Evolutionary conservation across 768 basidiomycete genomes (phyloP), one percentile per base, ranked within the genome.

Genomic region (Xerocomellus chrysenteron): DNA sequence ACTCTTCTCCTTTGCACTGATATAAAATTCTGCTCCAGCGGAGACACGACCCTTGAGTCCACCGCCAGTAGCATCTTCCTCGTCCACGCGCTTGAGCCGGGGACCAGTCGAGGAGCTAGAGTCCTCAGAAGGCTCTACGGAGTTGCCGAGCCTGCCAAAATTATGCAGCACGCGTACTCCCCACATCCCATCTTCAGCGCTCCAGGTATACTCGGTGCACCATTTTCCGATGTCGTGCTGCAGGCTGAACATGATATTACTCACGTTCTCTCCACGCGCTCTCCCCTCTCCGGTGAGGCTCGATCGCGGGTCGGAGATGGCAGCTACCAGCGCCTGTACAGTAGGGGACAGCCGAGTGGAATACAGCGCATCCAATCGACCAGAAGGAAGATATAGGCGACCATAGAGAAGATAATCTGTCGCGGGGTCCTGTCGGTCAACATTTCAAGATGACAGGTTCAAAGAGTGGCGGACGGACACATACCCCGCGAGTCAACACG

Each of bases 391-490:
- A 71, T 96, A 93, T 40, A 95, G 79, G 4, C 94, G 85, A 16
- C 96, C 96, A 69, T 96, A 98, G 24, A 98, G 78, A 39, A 98
- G 82, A 71, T 94, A 98, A 73, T 98, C 96, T 95, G 61, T 54
- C 40, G 44, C 55, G 39, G 21, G 36, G 32, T 52, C 56, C 60
- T 58, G 58, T 55, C 42, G 54, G 60, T 70, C 64, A 70, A 52
- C 57, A 55, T 54, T 57, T 54, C 55, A 58, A 60, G 39, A 52
- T 55, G 57, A 48, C 35, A 33, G 19, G 43, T 26, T 24, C 36
- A 32, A 41, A 49, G 30, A 24, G 16, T 41, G 47, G 32, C 2
- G 24, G 8, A 44, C 11, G 70, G 80, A 55, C 41, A 63, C 69
- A 39, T 66, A 92, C 95, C 93, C 55, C 88, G 81, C 19, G 78